Percentiles rank a stretch among this genome's conserved stretches.
These are phyloP conservation scores for Dissoconium aciculare DNA, from an alignment of 2,329 filamentous ascomycete genomes.

Conservation along the genomic window DNA sequence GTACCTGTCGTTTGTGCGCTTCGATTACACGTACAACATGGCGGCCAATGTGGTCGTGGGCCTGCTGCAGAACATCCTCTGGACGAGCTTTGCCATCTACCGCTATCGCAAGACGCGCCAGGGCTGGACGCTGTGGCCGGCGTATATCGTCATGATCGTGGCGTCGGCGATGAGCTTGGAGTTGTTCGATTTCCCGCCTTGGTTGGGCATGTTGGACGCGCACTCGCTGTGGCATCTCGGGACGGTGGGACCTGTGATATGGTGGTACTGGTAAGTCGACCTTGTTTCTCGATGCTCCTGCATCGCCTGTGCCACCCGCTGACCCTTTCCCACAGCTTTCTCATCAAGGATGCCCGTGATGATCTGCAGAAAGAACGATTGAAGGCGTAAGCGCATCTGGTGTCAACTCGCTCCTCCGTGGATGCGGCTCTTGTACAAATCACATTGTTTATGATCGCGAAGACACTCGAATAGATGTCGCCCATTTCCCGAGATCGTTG, in stretches of 20 bases:
- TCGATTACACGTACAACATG: constrained; percentile 99
- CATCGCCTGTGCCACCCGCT: constrained; percentile 7
- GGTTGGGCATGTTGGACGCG: constrained; percentile 70
- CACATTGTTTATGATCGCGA: too few relatives aligned
- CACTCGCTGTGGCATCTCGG: constrained; percentile 93
- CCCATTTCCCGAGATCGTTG: too few relatives aligned
- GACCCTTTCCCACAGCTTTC: constrained; percentile 54
- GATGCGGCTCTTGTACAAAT: too few relatives aligned
- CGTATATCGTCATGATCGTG: constrained; percentile 81
- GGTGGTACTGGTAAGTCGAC: constrained; percentile 85
- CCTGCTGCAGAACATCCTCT: constrained; percentile 64
- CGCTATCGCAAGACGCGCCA: constrained; percentile 58
- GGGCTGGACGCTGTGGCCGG: constrained; percentile 77
- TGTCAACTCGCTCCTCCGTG: too few relatives aligned
- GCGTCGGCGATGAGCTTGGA: constrained; percentile 91
- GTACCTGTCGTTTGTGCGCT: constrained; percentile 72
- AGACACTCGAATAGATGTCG: too few relatives aligned
- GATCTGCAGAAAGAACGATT: constrained; percentile 59
- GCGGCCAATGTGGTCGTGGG: constrained; percentile 77
- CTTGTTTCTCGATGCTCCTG: neutral
- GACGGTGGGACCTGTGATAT: constrained; percentile 70
- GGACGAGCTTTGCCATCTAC: constrained; percentile 68
- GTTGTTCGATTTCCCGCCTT: constrained; percentile 81
- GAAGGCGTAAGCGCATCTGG: constrained; percentile 50
- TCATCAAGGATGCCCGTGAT: constrained; percentile 71